These are phyloP conservation scores for Lentinula raphanica DNA, from an alignment of 768 basidiomycete genomes.

Conservation along the genomic window DNA sequence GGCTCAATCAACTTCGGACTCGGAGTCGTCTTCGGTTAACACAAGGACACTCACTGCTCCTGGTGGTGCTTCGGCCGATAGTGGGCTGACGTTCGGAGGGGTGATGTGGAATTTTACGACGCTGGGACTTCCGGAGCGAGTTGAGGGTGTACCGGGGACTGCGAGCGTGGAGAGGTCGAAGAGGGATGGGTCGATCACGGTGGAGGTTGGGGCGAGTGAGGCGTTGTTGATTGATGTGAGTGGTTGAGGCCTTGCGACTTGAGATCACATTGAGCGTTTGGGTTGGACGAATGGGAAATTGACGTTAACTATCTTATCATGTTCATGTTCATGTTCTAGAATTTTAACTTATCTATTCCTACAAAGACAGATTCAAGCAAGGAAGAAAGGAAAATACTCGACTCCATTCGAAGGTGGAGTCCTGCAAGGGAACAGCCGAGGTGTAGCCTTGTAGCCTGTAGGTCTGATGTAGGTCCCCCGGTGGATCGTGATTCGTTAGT, in stretches of 20 bases:
- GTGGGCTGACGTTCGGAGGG: not conserved
- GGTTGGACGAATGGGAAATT: too few relatives aligned
- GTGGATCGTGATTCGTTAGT: too few relatives aligned
- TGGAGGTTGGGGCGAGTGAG: not conserved
- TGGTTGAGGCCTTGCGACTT: not conserved
- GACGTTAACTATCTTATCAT: too few relatives aligned
- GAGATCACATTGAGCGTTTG: not conserved
- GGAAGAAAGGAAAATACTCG: too few relatives aligned
- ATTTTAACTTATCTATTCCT: too few relatives aligned
- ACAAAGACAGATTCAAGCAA: too few relatives aligned
- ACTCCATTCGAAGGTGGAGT: too few relatives aligned
- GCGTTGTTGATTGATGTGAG: not conserved
- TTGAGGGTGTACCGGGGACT: not conserved
- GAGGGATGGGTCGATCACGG: not conserved
- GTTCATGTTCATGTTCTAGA: too few relatives aligned
- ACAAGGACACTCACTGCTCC: not conserved
- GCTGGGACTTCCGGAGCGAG: not conserved
- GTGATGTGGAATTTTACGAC: conserved; percentile 6
- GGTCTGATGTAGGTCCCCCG: too few relatives aligned
- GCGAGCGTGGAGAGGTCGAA: not conserved
- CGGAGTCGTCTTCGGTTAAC: not conserved
- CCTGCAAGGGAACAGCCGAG: too few relatives aligned
- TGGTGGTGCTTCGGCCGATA: not conserved
- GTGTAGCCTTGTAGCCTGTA: too few relatives aligned
- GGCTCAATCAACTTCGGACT: not conserved